These are phyloP conservation scores for Termitomyces titanicus DNA, from an alignment of 768 basidiomycete genomes.

Conservation along the genomic window DNA sequence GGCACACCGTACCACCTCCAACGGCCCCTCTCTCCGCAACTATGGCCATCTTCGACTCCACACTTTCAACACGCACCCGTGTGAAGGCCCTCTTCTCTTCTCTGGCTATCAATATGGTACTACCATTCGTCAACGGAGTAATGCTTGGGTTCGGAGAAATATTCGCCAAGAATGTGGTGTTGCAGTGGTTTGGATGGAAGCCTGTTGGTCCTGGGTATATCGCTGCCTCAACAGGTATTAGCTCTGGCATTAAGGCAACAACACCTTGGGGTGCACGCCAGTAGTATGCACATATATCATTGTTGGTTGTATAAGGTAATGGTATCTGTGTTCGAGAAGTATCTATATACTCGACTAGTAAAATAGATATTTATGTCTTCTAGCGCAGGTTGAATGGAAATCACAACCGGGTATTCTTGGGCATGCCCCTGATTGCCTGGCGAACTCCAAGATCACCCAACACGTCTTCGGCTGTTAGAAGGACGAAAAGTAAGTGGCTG, in stretches of 20 bases:
- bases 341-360: neutral
- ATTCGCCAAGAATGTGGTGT: slow-evolving; percentile 76
- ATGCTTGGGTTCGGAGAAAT: slow-evolving; percentile 98
- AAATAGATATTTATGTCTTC: slow-evolving; percentile 7
- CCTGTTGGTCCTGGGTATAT: slow-evolving; percentile 29
- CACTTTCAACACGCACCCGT: slow-evolving; percentile 65
- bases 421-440: slow-evolving; percentile 76
- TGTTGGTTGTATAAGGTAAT: neutral
- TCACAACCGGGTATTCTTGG: slow-evolving; percentile 62
- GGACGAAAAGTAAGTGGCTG: slow-evolving; percentile 2
- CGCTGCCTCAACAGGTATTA: slow-evolving; percentile 34
- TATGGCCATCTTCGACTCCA: slow-evolving; percentile 65
- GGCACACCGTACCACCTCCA: slow-evolving; percentile 18
- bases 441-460: slow-evolving; percentile 79
- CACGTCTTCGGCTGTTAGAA: slow-evolving; percentile 65
- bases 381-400: neutral
- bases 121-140: slow-evolving; percentile 91
- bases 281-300: neutral
- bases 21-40: slow-evolving; percentile 48
- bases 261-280: slow-evolving; percentile 21
- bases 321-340: too few species aligned
- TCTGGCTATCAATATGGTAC: slow-evolving; percentile 76
- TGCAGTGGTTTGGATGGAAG: slow-evolving; percentile 52
- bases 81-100: slow-evolving; percentile 66
- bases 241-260: slow-evolving; percentile 13